These are phyloP conservation scores for Fusarium nematophilum DNA, from an alignment of 2,329 filamentous ascomycete genomes.

Conservation along the genomic window DNA sequence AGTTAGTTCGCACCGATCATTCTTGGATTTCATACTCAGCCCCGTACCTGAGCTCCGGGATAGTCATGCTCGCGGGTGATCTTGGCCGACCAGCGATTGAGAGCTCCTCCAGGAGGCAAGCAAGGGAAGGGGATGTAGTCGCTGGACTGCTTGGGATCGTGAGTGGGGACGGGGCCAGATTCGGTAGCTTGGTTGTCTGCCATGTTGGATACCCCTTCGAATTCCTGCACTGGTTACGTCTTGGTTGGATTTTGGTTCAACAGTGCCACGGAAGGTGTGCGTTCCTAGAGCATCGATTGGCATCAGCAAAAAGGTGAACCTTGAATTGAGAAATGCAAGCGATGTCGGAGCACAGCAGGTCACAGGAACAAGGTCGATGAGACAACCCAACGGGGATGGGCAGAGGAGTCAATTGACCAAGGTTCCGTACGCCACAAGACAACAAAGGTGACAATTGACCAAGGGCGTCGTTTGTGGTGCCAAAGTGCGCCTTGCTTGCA, in stretches of 20 bases:
- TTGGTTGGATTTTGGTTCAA: no score
- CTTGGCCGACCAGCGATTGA: constrained; percentile 89
- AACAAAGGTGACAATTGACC: constrained; percentile 23
- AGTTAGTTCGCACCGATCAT: not conserved
- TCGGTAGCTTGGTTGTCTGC: constrained; percentile 38
- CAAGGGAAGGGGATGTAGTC: constrained; percentile 66
- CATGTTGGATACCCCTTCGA: constrained; percentile 41
- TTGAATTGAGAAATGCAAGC: no score
- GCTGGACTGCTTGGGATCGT: constrained; percentile 58
- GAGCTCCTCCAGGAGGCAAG: constrained; percentile 62
- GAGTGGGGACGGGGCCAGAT: constrained; percentile 34
- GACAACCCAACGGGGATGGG: constrained; percentile 9
- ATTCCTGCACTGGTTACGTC: not conserved
- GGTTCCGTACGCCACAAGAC: constrained; percentile 3
- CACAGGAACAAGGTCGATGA: not conserved
- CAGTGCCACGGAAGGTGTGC: no score
- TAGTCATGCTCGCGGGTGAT: constrained; percentile 90
- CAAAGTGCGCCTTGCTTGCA: no score
- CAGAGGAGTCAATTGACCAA: constrained; percentile 4
- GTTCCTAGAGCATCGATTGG: not conserved
- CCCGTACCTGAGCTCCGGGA: constrained; percentile 86
- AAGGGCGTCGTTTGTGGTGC: constrained; percentile 16
- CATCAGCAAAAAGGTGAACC: not conserved
- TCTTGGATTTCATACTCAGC: no score
- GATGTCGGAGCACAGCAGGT: constrained; percentile 25